These are phyloP conservation scores for Saccharomycopsis guyanensis DNA, from an alignment of 805 yeast genomes.

Conservation along the genomic window DNA sequence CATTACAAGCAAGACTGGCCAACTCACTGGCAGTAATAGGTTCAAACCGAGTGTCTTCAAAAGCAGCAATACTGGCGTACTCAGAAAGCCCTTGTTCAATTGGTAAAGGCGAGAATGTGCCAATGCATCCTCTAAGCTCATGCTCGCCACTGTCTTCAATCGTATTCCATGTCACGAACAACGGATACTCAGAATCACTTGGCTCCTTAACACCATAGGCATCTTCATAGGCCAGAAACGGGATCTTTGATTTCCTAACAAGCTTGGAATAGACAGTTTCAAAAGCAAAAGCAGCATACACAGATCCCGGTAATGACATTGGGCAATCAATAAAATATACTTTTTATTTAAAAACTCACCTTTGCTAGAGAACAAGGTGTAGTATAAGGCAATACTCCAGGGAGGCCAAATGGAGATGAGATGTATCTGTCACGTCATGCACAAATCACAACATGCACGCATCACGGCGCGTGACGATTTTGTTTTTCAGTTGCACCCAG, in stretches of 20 bases:
- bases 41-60: conserved; percentile 69
- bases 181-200: conserved; percentile 35
- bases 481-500: background rate
- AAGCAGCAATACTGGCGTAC: conserved; percentile 63
- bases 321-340: too few species aligned
- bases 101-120: conserved; percentile 60
- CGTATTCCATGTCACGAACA: conserved; percentile 86
- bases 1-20: conserved; percentile 36
- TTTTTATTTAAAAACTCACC: too few species aligned
- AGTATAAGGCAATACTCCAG: too few species aligned
- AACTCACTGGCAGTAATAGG: conserved; percentile 57
- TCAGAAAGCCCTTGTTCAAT: conserved; percentile 50
- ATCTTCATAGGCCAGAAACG: background rate
- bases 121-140: conserved; percentile 83
- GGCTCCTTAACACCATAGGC: conserved; percentile 7
- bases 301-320: conserved; percentile 17
- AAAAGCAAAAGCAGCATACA: conserved; percentile 35
- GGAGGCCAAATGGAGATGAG: too few species aligned
- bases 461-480: background rate
- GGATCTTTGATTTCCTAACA: conserved; percentile 19
- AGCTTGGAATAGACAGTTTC: conserved; percentile 31
- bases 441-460: background rate
- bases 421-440: too few species aligned
- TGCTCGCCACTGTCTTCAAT: conserved; percentile 23
- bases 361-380: too few species aligned